Evolutionary conservation across 805 yeast genomes (phyloP), one percentile per base, ranked within the genome.

Genomic region (Wickerhamiella kazuoi): DNA sequence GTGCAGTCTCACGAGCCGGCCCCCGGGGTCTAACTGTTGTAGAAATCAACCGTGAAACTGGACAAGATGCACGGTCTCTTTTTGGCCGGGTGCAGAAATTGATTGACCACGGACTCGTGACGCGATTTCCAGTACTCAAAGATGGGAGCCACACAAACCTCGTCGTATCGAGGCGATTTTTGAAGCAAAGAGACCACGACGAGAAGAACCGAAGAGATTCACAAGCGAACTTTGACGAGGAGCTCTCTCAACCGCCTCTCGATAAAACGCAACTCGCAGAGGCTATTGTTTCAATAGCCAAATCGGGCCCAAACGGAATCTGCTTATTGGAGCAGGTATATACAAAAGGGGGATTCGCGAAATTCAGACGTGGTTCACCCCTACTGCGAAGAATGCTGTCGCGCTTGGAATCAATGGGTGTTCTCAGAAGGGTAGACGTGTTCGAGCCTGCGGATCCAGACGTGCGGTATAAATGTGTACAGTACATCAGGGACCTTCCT

Each of bases 31-130:
- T 59, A 2, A 53, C 62, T 1, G 52, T 52, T 6, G 50, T 60
- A 8, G 63, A 62, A 14, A 50, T 56, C n/a, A 50, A 61, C 17
- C 46, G 49, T 23, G 37, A 41, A 17, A 60, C 65, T 0, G 60
- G 60, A 15, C 68, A 63, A 42, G 68, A 63, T 38, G 55, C 64
- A 1, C 48, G 68, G 17, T 60, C 65, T 3, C 39, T 63, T 5
- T 55, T 51, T 39, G 56, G 62, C 7, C 52, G 68, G 20, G 49
- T 58, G 14, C 47, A 46, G 5, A 23, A 41, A 5, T 53, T 63
- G 6, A 44, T 48, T 8, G 58, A 55, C 11, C 42, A 46, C n/a
- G 62, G 61, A 2, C 53, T 63, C 4, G 56, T 63, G 24, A 40
- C 45, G 16, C 47, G 56, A 28, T 49, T 42, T 37, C 65, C 65